Evolutionary conservation across 179 eudicot genomes (phyloP).

Genomic region (Spinacia oleracea): DNA sequence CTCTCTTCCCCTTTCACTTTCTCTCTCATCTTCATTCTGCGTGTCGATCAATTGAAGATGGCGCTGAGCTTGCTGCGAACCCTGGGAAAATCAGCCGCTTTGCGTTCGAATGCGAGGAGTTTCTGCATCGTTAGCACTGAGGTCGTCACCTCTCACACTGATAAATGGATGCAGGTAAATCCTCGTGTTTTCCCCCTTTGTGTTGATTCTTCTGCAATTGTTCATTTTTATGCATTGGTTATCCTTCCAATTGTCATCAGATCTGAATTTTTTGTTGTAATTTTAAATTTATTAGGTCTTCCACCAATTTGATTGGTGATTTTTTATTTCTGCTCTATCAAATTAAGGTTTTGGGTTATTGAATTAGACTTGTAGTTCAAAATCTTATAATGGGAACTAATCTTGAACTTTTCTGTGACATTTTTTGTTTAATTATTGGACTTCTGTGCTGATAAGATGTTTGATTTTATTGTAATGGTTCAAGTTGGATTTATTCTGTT

Average conservation of each 20-base stretch:
- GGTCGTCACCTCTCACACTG: constrained; percentile 66
- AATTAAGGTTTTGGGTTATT: constrained; percentile 4
- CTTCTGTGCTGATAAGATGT: neutral
- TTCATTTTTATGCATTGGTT: neutral
- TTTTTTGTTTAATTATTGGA: neutral
- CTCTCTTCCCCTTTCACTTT: neutral
- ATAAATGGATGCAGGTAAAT: constrained; percentile 85
- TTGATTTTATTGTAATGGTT: neutral
- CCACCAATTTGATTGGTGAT: neutral
- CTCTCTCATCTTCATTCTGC: neutral
- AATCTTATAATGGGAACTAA: neutral
- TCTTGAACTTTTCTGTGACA: neutral
- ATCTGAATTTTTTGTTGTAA: neutral
- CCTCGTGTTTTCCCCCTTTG: neutral
- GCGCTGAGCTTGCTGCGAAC: constrained; percentile 49
- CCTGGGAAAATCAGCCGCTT: constrained; percentile 31
- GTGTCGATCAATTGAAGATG: constrained; percentile 30
- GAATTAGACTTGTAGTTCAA: neutral
- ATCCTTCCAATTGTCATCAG: neutral
- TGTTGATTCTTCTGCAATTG: neutral
- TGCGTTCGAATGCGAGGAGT: constrained; percentile 30
- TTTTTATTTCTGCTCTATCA: neutral
- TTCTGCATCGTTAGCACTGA: constrained; percentile 49
- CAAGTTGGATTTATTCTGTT: neutral
- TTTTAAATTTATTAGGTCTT: neutral